Conservation (phyloP, 805 yeast species). For the Cyberlindnera galapagoensis region DNA sequence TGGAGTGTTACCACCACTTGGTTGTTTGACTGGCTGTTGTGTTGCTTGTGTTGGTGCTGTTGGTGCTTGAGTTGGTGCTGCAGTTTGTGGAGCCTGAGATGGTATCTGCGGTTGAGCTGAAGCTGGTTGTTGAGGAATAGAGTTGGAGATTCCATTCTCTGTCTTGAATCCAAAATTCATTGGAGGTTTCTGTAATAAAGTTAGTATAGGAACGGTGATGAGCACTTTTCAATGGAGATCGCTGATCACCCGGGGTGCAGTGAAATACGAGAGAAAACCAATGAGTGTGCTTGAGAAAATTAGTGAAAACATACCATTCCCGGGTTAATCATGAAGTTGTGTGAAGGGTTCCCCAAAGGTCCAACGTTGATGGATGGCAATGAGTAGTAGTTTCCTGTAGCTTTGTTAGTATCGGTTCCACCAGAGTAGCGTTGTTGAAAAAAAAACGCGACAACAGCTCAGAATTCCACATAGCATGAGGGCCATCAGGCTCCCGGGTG, state of each 20-base stretch:
- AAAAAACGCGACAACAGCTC: too few relatives aligned
- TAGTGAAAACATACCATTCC: slow-evolving; percentile 5
- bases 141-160: slow-evolving; percentile 4
- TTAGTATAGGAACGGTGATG: slow-evolving; percentile 3
- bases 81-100: slow-evolving; percentile 11
- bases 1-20: slow-evolving; percentile 2
- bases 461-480: too few relatives aligned
- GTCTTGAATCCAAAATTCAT: slow-evolving; percentile 6
- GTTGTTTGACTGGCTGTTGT: slow-evolving; percentile 8
- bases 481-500: too few relatives aligned
- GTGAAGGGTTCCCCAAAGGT: slow-evolving; percentile 11
- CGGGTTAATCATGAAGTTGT: slow-evolving; percentile 17
- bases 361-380: slow-evolving; percentile 20
- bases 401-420: slow-evolving; percentile 12
- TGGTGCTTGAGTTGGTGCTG: slow-evolving; percentile 7
- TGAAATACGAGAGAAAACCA: too few relatives aligned
- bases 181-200: slow-evolving; percentile 6
- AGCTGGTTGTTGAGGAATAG: slow-evolving; percentile 21
- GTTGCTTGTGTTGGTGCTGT: slow-evolving; percentile 7
- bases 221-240: too few relatives aligned
- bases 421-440: background rate
- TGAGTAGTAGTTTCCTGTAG: slow-evolving; percentile 15
- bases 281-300: too few relatives aligned
- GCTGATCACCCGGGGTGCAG: too few relatives aligned
- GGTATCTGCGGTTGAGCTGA: slow-evolving; percentile 15